Percentiles rank a stretch among this genome's conserved stretches.
phyloP scores from a whole-genome alignment of 2,329 filamentous ascomycete genomes.

The Pezicula rhizophila region DNA sequence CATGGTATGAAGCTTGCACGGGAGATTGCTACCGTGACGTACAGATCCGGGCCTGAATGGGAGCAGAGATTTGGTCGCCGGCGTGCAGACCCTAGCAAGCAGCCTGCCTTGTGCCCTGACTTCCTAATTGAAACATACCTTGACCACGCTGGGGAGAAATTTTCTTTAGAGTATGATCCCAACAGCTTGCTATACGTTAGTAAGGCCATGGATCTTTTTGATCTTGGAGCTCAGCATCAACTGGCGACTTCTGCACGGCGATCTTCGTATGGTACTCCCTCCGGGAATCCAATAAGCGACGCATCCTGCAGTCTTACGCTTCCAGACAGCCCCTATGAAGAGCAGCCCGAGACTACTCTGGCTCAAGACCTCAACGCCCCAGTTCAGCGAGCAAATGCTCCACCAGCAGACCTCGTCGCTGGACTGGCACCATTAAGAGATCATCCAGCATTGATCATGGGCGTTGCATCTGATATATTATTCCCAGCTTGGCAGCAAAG shows the following conservation, averaged over 20 bases:
- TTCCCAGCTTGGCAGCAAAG: conserved; percentile 98
- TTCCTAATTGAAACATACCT: conserved; percentile 98
- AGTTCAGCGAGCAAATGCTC: conserved; percentile 39
- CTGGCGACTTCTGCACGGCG: conserved; percentile 56
- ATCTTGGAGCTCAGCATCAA: conserved; percentile 71
- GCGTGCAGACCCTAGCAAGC: conserved; percentile 77
- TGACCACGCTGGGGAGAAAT: conserved; percentile 97
- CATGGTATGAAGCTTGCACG: conserved; percentile 96
- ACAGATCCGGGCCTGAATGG: conserved; percentile 95
- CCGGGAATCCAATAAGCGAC: conserved; percentile 26
- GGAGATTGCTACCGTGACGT: conserved; percentile 96
- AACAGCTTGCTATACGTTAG: conserved; percentile 95
- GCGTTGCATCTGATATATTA: conserved; percentile 90
- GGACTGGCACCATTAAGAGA: conserved; percentile 68
- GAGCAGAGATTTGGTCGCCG: conserved; percentile 87
- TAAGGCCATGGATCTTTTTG: conserved; percentile 98
- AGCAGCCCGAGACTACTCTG: conserved; percentile 54
- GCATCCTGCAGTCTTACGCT: conserved; percentile 72
- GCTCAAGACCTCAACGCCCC: conserved; percentile 29
- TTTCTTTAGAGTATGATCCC: conserved; percentile 91
- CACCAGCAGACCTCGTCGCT: conserved; percentile 72
- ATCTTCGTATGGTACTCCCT: conserved; percentile 51
- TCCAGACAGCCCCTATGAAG: conserved; percentile 78
- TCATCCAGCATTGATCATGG: conserved; percentile 81
- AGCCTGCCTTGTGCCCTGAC: conserved; percentile 90